Evolutionary conservation across 2,329 filamentous ascomycete species (phyloP), one percentile per base, ranked within the genome.

Genomic region (Clonostachys rosea): DNA sequence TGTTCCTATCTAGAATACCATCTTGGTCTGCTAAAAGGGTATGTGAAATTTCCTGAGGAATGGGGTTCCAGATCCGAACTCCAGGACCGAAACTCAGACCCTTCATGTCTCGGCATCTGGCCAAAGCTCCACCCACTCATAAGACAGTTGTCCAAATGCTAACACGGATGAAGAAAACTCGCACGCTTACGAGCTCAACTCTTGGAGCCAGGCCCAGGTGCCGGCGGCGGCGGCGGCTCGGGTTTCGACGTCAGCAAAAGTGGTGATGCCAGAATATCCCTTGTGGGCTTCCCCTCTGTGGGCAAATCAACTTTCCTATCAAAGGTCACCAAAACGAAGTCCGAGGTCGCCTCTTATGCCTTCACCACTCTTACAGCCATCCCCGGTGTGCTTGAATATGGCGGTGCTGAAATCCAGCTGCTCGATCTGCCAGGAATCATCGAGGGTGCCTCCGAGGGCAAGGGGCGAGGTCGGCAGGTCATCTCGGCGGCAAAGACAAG

Each of bases 241-340:
- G 94, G 94, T 10, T 99, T 95, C 66, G 88, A 92, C 62, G 94
- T 99, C 40, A 94, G 87, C 66, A 99, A 99, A 71, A 92, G 87
- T 55, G 94, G 94, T 53, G 94, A 99, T 74, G 94, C 94, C 13
- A 84, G 94, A 60, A 97, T 99, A 70, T 91, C 95, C 2, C 82
- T 99, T 3, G 95, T 99, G 46, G 94, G 94, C n/a, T 99, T 99
- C 59, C 94, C 95, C 0, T 99, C 95, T 0, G 94, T 99, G 45
- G 94, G 94, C 65, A 99, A 99, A 74, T 99, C 94, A 3, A 99
- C 94, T 0, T 97, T 99, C 63, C 68, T 99, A n/a, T 96, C 91
- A 43, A 96, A 97, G 63, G 95, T 99, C 65, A 99, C 94, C 44
- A 97, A 96, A 72, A 99, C 95, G 37, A 91, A 90, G 62, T 96